Evolutionary conservation across 2,329 filamentous ascomycete genomes (phyloP), one percentile per base, ranked within the genome.

Genomic region (Chrysoporthe cubensis): DNA sequence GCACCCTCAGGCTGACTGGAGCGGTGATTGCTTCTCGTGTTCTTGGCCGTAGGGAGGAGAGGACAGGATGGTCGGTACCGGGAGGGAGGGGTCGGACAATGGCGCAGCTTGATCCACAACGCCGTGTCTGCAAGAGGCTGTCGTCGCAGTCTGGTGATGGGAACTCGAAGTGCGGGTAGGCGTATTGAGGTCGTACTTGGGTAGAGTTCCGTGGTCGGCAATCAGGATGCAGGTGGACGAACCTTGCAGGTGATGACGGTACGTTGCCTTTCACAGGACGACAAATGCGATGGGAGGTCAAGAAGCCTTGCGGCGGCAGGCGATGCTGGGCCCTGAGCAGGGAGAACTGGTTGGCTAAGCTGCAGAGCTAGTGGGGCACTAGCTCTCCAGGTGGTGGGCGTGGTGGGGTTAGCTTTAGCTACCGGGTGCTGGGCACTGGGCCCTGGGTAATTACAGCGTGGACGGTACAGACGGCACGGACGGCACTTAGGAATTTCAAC

Each of bases 1-100:
- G 68, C 68, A 70, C 68, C 68, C 68, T 66, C 66, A 68, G 66
- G 62, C 59, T 68, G 59, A 66, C 54, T 60, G 64, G 60, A 32
- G 57, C 40, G 43, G 59, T 8, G 52, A 42, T 43, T 62, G 68
- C 52, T 56, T 46, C n/a, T 21, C 14, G 26, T 56, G 3, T 14
- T 48, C 34, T n/a, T 34, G 32, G 26, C 14, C 18, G 14, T 9
- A n/a, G 52, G 3, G n/a, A 57, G 37, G 37, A 40, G 37, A 40
- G 37, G 37, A 40, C 9, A 9, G 37, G 37, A 40, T 46, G 13
- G 44, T 46, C 18, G 44, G 11, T 14, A 46, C 44, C 18, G 44
- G 13, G 44, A 46, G 1, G 11, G 44, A 46, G 44, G 44, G 43
- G 59, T n/a, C 34, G 21, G 57, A 43, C 57, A 26, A 26, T 60